A percentile compares a stretch with the other conserved stretches of the same genome.
Conservation (phyloP, 2,329 filamentous ascomycete species). For the Diaporthe capsici region DNA sequence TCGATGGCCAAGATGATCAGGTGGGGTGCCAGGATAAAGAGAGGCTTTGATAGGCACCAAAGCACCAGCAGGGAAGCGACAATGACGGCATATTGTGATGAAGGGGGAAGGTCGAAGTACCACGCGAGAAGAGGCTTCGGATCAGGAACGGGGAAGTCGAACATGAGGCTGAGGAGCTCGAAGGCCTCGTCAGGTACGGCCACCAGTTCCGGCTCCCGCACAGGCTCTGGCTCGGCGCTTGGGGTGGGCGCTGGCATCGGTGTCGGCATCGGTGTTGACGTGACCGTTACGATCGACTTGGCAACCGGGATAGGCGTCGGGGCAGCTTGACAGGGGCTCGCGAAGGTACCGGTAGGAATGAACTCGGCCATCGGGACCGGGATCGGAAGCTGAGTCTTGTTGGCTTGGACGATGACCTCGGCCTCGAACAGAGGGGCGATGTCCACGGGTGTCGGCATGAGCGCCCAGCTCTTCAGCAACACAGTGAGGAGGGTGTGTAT, state of each 20-base stretch:
- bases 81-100: background rate
- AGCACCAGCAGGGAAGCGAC: background rate
- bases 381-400: background rate
- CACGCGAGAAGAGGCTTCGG: background rate
- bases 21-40: background rate
- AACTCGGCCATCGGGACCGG: background rate
- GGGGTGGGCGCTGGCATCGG: background rate
- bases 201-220: background rate
- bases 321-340: background rate
- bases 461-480: background rate
- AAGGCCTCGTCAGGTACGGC: background rate
- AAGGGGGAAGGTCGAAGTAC: background rate
- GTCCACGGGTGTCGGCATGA: background rate
- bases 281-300: background rate
- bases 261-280: background rate
- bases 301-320: background rate
- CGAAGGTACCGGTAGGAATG: background rate
- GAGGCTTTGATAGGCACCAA: background rate
- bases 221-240: background rate
- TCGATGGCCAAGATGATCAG: background rate
- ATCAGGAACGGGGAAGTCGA: background rate
- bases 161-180: background rate
- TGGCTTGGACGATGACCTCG: background rate
- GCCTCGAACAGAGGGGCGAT: background rate
- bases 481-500: background rate